Conservation (phyloP, 306 rosid species). For the Parietaria judaica region DNA sequence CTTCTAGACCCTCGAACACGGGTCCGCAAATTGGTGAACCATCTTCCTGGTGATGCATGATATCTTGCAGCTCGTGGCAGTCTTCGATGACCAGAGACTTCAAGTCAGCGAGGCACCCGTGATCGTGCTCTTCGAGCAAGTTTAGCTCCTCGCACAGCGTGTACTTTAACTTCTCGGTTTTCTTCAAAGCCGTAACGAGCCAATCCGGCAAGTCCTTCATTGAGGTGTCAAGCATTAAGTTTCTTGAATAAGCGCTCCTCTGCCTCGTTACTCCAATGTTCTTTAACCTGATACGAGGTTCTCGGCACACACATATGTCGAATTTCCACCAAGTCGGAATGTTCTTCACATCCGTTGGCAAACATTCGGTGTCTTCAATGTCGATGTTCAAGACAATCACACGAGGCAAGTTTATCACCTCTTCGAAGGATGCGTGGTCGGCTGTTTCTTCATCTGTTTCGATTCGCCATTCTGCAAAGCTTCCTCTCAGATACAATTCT, state of each 20-base stretch:
- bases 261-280: background rate
- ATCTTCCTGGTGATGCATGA: too few species aligned
- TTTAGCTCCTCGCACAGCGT: too few species aligned
- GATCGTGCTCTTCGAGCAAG: too few species aligned
- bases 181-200: too few species aligned
- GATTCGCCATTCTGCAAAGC: background rate
- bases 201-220: slow-evolving; percentile 1
- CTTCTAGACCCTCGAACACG: too few species aligned
- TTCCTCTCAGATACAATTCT: background rate
- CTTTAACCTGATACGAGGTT: background rate
- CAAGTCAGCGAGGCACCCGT: too few species aligned
- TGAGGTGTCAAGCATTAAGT: background rate
- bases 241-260: background rate
- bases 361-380: background rate
- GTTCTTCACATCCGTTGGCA: background rate
- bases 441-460: background rate
- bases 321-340: background rate
- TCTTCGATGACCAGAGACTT: too few species aligned
- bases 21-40: too few species aligned
- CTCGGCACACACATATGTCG: background rate
- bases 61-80: too few species aligned
- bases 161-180: too few species aligned
- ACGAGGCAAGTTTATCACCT: background rate
- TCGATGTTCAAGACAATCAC: slow-evolving; percentile 3
- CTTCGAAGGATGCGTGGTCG: background rate